A percentile compares a stretch with the other conserved stretches of the same genome.
These are phyloP conservation scores for Suhomyces terraborum DNA, from an alignment of 1,139 yeast species.

Conservation along the genomic window DNA sequence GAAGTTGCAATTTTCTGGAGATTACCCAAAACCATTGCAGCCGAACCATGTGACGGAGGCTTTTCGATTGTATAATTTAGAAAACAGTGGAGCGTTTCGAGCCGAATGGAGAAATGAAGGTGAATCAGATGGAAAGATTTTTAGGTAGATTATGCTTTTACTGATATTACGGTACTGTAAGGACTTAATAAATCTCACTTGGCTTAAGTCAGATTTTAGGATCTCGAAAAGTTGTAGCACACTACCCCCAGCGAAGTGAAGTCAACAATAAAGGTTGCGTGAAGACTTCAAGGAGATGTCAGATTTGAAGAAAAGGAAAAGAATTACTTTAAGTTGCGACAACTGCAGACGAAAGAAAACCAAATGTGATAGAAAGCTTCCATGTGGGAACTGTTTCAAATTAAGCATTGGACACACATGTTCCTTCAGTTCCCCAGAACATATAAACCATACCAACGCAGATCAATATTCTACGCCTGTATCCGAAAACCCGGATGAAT, in stretches of 20 bases:
- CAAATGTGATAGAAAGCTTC: slow-evolving; percentile 18
- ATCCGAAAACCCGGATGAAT: not conserved
- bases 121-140: slow-evolving; percentile 67
- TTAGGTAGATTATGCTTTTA: slow-evolving; percentile 50
- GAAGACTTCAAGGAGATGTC: slow-evolving; percentile 7
- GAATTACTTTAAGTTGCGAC: slow-evolving; percentile 27
- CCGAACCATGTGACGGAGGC: slow-evolving; percentile 91
- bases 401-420: slow-evolving; percentile 18
- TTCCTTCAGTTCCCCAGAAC: slow-evolving; percentile 18
- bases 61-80: slow-evolving; percentile 71
- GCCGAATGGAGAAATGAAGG: slow-evolving; percentile 76
- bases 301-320: slow-evolving; percentile 19
- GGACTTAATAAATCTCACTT: too few species aligned
- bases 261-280: too few species aligned
- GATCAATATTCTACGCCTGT: not conserved
- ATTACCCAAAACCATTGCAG: slow-evolving; percentile 59
- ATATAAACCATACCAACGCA: slow-evolving; percentile 13
- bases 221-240: slow-evolving; percentile 1
- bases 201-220: too few species aligned
- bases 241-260: not conserved
- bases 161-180: too few species aligned
- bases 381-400: slow-evolving; percentile 18
- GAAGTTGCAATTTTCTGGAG: slow-evolving; percentile 41
- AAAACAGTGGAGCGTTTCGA: slow-evolving; percentile 64
- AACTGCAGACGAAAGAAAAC: slow-evolving; percentile 21